Evolutionary conservation across 2,329 filamentous ascomycete species (phyloP), one percentile per base, ranked within the genome.

Genomic region (Fusarium duplospermum): DNA sequence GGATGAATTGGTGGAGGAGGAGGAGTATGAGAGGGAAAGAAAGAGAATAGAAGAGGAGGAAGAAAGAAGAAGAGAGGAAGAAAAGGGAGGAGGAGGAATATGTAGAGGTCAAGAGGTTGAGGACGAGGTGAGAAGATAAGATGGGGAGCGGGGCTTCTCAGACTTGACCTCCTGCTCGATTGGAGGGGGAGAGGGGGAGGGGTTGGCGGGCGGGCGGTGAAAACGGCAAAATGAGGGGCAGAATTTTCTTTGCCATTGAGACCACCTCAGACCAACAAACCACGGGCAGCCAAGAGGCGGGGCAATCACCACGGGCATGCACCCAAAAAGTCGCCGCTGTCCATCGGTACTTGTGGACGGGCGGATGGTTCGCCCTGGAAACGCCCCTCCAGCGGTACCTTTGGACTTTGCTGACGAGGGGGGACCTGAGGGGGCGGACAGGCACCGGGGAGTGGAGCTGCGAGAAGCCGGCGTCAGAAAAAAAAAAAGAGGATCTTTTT

Each of bases 181-280:
- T 67, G 67, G 67, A 67, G 71, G 69, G 72, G 75, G 68, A 54
- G 54, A 63, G 68, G 65, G 60, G 54, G 52, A 60, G 67, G 59
- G 70, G 74, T 66, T 61, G 62, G 66, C 45, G 75, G 77, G 67
- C 60, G 75, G 77, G 76, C 72, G 78, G 76, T 78, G 78, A 78
- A 72, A 52, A 70, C 47, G 65, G 74, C 72, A 77, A 76, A 78
- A 79, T 74, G 75, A 78, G 77, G 79, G 76, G 76, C 72, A 78
- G 77, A 80, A 74, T 78, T 78, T 80, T 75, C 72, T 70, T 47
- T 50, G 35, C 67, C 71, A 73, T 68, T 73, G 66, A 73, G 54
- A 61, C 35, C 38, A 62, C 62, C 47, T 73, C 62, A 73, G 54
- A 61, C 35, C 38, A 62, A 66, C 47, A 52, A 52, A 31, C 27